Base-by-base conservation (phyloP, 139 green algal genomes). In the Tetraselmis striata region DNA sequence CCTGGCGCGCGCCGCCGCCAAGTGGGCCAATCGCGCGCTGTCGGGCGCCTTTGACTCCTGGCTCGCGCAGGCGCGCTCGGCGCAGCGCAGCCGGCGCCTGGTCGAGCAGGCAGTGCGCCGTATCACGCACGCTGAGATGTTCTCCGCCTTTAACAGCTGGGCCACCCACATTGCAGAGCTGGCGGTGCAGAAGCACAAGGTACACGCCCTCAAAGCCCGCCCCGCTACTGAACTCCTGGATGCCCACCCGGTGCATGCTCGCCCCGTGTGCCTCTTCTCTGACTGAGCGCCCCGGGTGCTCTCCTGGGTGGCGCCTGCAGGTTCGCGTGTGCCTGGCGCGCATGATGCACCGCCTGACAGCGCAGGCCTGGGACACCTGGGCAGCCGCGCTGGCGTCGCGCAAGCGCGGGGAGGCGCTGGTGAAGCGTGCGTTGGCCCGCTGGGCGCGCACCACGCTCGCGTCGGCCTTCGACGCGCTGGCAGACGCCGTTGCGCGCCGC, bases 391-490 rank as follows among this genome's bases (percentile, higher is more conserved):
- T 67, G 5, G 5, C 18, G 45, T 5, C 5, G 45, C 45, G 45
- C 45, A 67, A 67, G 45, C 45, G 45, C 45, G 11, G 18, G 11
- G 45, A 67, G 45, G 11, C 18, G 11, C 5, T 67, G 5, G 45
- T 67, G 45, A 5, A 67, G 45, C 45, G 45, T 18, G 45, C 45
- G 18, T 18, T 67, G 45, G 45, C 45, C 11, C 45, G 45, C 45
- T 67, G 45, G 45, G 18, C 18, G 45, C 45, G 45, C 18, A 18
- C 45, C 18, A 67, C 45, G 11, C 45, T 67, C 18, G 79, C 79
- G 2, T 76, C 79, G 22, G 79, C 80, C 1, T 67, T 86, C 11
- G 79, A 28, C 0, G 83, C 59, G 1, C n/a, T 85, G 58, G 79
- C 23, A 0, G 30, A 77, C n/a, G 83, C 83, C 0, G 83, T 86